These are phyloP conservation scores for Cytauxzoon felis DNA, from an alignment of 169 alveolate species.

Conservation along the genomic window DNA sequence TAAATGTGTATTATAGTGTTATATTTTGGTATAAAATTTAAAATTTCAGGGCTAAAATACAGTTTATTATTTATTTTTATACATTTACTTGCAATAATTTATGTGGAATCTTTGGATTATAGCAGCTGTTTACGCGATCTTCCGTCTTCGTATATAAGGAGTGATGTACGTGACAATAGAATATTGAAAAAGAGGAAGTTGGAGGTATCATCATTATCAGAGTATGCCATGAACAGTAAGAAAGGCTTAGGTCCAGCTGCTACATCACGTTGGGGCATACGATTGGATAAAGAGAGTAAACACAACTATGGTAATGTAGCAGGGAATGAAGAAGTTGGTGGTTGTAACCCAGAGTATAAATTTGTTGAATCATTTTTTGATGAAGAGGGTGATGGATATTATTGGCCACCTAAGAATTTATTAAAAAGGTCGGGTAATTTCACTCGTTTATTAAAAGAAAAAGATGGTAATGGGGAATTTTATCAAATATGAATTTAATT, in stretches of 20 bases:
- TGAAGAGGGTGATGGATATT: slow-evolving; percentile 31
- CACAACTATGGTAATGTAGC: slow-evolving; percentile 54
- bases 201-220: slow-evolving; percentile 21
- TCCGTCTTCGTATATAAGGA: no score
- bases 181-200: background rate
- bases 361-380: slow-evolving; percentile 53
- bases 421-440: slow-evolving; percentile 22
- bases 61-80: no score
- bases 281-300: slow-evolving; percentile 35
- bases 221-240: slow-evolving; percentile 48
- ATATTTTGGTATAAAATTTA: no score
- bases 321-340: slow-evolving; percentile 55
- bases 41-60: no score
- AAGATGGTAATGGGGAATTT: slow-evolving; percentile 19
- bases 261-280: slow-evolving; percentile 53
- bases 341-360: slow-evolving; percentile 60
- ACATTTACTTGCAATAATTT: no score
- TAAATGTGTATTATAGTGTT: no score
- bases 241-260: slow-evolving; percentile 45
- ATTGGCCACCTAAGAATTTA: slow-evolving; percentile 51
- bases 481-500: background rate
- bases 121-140: no score
- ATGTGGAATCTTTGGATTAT: no score
- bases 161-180: background rate
- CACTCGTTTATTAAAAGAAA: background rate